phyloP scores from a whole-genome alignment of 345 rosid species.

The Mangifera indica region DNA sequence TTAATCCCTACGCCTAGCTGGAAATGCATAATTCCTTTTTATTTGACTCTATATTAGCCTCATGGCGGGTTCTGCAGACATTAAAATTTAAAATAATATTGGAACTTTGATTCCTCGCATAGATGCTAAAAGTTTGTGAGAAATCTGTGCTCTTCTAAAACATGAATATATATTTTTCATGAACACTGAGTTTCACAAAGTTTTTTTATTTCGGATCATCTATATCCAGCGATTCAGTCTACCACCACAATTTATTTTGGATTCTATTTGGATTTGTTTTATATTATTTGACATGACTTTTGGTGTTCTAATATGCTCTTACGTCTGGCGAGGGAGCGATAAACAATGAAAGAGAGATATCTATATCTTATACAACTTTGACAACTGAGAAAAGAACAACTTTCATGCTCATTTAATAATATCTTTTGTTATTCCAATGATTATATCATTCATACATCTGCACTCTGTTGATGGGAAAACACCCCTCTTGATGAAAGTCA shows the following conservation, averaged over 20 bases:
- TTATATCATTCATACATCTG: neutral
- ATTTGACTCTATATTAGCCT: no score
- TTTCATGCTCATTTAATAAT: neutral
- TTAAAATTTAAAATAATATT: no score
- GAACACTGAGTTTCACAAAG: neutral
- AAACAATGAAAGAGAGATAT: neutral
- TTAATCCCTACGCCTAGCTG: neutral
- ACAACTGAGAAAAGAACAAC: neutral
- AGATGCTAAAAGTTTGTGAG: neutral
- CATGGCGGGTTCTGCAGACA: neutral
- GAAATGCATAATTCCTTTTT: neutral
- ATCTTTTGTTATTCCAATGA: neutral
- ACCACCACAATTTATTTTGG: neutral
- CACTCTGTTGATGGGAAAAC: slow-evolving; percentile 71
- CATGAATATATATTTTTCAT: neutral
- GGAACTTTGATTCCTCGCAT: neutral
- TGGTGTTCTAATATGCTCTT: neutral
- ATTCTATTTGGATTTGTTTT: neutral
- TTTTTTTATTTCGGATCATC: neutral
- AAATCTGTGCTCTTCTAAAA: neutral
- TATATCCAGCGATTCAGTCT: neutral
- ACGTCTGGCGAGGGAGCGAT: neutral
- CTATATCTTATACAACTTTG: neutral
- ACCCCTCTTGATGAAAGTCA: slow-evolving; percentile 74
- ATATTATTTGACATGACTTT: neutral